These are phyloP conservation scores for Kodamaea anthophila DNA, from an alignment of 1,139 yeast genomes.

Conservation along the genomic window DNA sequence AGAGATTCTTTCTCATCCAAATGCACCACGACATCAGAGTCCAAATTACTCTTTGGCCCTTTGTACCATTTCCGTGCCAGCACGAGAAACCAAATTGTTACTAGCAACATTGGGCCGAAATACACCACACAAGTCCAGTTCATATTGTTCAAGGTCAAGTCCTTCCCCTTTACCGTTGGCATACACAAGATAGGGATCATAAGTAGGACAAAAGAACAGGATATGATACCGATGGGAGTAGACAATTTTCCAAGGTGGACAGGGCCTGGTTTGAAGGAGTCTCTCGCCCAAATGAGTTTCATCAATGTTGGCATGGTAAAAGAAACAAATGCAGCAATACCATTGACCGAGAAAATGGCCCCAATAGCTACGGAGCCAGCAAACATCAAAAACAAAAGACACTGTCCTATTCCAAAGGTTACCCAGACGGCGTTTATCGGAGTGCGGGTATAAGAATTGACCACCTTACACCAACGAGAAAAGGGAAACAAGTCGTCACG, in stretches of 20 bases:
- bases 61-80: slow-evolving; percentile 61
- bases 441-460: slow-evolving; percentile 51
- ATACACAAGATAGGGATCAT: slow-evolving; percentile 67
- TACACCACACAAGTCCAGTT: slow-evolving; percentile 69
- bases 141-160: slow-evolving; percentile 46
- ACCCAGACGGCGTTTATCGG: slow-evolving; percentile 70
- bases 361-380: slow-evolving; percentile 67
- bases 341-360: slow-evolving; percentile 74
- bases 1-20: slow-evolving; percentile 2
- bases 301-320: slow-evolving; percentile 63
- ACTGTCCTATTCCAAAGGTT: slow-evolving; percentile 52
- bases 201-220: slow-evolving; percentile 43
- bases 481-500: slow-evolving; percentile 67
- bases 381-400: slow-evolving; percentile 53
- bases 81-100: slow-evolving; percentile 45
- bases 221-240: slow-evolving; percentile 39
- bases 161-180: slow-evolving; percentile 50
- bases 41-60: slow-evolving; percentile 63
- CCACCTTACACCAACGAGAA: slow-evolving; percentile 48
- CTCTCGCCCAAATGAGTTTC: slow-evolving; percentile 50
- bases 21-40: slow-evolving; percentile 18
- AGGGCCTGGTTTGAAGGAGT: slow-evolving; percentile 59
- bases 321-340: slow-evolving; percentile 66
- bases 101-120: slow-evolving; percentile 56
- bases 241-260: slow-evolving; percentile 60